These are phyloP conservation scores for Dichotomopilus funicola DNA, from an alignment of 2,329 filamentous ascomycete genomes.

Conservation along the genomic window DNA sequence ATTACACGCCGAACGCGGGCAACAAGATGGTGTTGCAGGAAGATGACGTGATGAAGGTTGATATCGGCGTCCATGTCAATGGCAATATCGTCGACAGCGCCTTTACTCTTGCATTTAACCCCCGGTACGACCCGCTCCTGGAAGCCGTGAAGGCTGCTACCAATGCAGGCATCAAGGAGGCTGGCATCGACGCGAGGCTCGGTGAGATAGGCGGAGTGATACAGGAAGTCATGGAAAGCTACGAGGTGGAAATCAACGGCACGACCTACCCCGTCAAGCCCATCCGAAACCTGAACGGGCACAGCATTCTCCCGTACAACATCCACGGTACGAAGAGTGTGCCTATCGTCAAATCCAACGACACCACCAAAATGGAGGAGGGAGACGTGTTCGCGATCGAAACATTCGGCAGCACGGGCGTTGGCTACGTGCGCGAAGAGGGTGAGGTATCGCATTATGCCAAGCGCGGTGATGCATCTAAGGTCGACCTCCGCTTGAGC, in stretches of 20 bases:
- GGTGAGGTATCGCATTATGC: slow-evolving; percentile 90
- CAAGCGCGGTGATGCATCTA: slow-evolving; percentile 63
- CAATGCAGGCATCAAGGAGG: slow-evolving; percentile 82
- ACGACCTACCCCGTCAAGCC: slow-evolving; percentile 73
- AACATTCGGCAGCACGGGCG: slow-evolving; percentile 90
- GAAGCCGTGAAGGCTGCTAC: slow-evolving; percentile 68
- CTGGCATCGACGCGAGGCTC: slow-evolving; percentile 85
- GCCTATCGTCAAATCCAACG: slow-evolving; percentile 82
- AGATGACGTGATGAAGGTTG: slow-evolving; percentile 75
- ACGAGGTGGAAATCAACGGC: slow-evolving; percentile 78
- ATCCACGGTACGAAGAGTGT: slow-evolving; percentile 93
- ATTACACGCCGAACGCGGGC: slow-evolving; percentile 77
- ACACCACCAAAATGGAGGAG: slow-evolving; percentile 96
- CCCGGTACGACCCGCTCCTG: slow-evolving; percentile 67
- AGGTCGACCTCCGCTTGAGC: slow-evolving; percentile 67
- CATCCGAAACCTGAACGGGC: slow-evolving; percentile 81
- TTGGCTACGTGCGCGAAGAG: slow-evolving; percentile 80
- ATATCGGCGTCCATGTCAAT: slow-evolving; percentile 76
- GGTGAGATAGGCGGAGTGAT: slow-evolving; percentile 78
- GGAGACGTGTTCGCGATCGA: slow-evolving; percentile 93
- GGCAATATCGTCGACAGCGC: slow-evolving; percentile 76
- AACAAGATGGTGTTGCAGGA: slow-evolving; percentile 69
- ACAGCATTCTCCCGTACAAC: slow-evolving; percentile 81
- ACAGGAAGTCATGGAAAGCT: slow-evolving; percentile 90
- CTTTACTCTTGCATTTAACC: slow-evolving; percentile 72